Base-by-base conservation (phyloP, 2,329 filamentous ascomycete genomes). In the Scedosporium minutisporum region DNA sequence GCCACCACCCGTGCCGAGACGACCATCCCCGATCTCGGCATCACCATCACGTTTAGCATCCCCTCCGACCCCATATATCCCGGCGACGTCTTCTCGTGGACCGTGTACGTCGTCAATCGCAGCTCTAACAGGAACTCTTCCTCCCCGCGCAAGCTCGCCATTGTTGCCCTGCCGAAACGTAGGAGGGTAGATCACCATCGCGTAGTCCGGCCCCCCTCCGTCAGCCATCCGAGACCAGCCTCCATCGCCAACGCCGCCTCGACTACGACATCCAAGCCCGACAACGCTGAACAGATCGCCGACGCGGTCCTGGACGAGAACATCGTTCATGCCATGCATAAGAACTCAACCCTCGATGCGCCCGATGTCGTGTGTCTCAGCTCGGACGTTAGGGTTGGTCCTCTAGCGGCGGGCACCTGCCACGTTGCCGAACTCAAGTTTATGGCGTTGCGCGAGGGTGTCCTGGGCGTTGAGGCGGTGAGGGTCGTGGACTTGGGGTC, bases 101-200 rank as follows among this genome's bases (percentile, higher is more conserved):
- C 82, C 41, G 81, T 93, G 16, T 89, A 91, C 69, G 86, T 93
- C 44, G 87, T 91, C 66, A 95, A 93, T 72, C 84, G 87, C 58
- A 85, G 83, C 57, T 76, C 77, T 48, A 80, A 76, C 29, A 74
- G 69, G 63, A 67, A 65, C n/a, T 75, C 78, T 41, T 68, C 72
- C 0, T 70, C 76, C 2, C 75, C 82, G 2, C 84, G 89, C 60
- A 90, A 90, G 69, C 80, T 95, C 44, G 88, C 88, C 27, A 78
- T 93, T 21, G 74, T 89, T 27, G 84, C 85, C 4, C 78, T 91
- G 3, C 86, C 88, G 3, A 86, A 83, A 68, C 82, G 88, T 6
- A 82, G 85, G 27, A 80, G 84, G 62, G 80, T 78, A 66, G 84
- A 87, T 62, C 73, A 77, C 60, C 25, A 46, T 6, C 78, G 83